These are phyloP conservation scores for Solidago caesia DNA, from an alignment of 129 eudicot species.

Conservation along the genomic window DNA sequence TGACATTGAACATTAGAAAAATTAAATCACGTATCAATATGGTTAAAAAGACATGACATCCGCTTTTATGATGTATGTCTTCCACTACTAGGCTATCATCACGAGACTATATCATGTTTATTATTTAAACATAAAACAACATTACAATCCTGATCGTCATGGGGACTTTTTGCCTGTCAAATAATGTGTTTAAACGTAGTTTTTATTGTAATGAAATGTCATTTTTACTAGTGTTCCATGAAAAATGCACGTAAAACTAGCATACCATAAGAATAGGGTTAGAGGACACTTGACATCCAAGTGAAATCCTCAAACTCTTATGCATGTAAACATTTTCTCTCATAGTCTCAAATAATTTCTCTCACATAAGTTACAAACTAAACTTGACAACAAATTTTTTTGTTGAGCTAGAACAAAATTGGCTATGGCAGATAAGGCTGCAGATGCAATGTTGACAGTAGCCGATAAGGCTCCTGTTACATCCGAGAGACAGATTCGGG, in stretches of 20 bases:
- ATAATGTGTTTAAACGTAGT: no score
- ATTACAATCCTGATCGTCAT: no score
- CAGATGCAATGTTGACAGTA: slow-evolving; percentile 43
- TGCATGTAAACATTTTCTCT: slow-evolving; percentile 19
- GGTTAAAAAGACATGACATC: no score
- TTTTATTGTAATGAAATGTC: background rate
- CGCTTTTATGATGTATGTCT: no score
- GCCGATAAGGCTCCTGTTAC: slow-evolving; percentile 54
- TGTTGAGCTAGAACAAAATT: background rate
- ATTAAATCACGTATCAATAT: no score
- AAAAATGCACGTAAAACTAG: slow-evolving; percentile 4
- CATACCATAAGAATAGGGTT: slow-evolving; percentile 31
- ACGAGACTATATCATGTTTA: no score
- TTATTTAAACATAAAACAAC: no score
- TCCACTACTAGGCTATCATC: no score
- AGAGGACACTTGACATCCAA: slow-evolving; percentile 24
- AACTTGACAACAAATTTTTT: background rate
- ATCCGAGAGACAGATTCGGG: slow-evolving; percentile 34
- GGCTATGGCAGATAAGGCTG: slow-evolving; percentile 38
- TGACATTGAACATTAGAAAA: no score
- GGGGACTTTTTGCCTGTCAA: no score
- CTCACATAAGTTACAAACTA: background rate
- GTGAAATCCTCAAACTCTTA: slow-evolving; percentile 31
- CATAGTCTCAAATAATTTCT: slow-evolving; percentile 1
- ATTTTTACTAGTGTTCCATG: background rate